A percentile compares a stretch with the other conserved stretches of the same genome.
phyloP scores from a whole-genome alignment of 2,329 filamentous ascomycete genomes.

The Paraphaeosphaeria minitans region DNA sequence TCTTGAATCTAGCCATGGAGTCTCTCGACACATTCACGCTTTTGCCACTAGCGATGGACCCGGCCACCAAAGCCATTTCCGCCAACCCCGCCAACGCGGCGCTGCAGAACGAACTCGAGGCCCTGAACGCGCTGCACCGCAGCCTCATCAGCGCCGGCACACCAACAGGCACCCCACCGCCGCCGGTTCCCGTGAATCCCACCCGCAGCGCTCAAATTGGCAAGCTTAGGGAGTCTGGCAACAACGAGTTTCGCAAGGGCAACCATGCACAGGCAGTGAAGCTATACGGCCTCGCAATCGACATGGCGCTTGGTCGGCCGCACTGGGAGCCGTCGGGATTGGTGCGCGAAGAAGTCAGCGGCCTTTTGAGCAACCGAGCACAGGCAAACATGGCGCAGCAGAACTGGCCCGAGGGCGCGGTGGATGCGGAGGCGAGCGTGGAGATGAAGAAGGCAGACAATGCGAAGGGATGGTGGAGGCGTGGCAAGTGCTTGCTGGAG shows the following conservation, averaged over 20 bases:
- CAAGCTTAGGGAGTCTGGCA: slow-evolving; percentile 90
- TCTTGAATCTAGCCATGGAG: slow-evolving; percentile 34
- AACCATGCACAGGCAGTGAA: slow-evolving; percentile 76
- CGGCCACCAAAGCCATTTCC: slow-evolving; percentile 76
- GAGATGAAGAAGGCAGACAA: slow-evolving; percentile 87
- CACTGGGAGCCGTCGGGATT: slow-evolving; percentile 86
- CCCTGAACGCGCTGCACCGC: slow-evolving; percentile 81
- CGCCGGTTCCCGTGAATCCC: slow-evolving; percentile 88
- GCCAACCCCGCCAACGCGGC: slow-evolving; percentile 46
- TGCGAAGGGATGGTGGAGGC: slow-evolving; percentile 92
- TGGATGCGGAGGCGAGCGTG: slow-evolving; percentile 86
- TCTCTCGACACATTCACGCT: slow-evolving; percentile 73
- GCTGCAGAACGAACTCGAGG: slow-evolving; percentile 59
- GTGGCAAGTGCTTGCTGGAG: slow-evolving; percentile 83
- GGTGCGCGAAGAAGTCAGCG: slow-evolving; percentile 81
- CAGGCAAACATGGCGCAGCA: slow-evolving; percentile 86
- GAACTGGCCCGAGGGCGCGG: slow-evolving; percentile 82
- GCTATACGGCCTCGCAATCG: slow-evolving; percentile 82
- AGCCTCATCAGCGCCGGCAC: slow-evolving; percentile 69
- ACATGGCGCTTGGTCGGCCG: slow-evolving; percentile 84
- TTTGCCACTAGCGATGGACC: slow-evolving; percentile 80
- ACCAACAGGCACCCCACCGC: slow-evolving; percentile 73
- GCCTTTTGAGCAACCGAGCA: slow-evolving; percentile 82
- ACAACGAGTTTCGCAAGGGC: slow-evolving; percentile 79
- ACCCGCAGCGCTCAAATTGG: slow-evolving; percentile 86